Evolutionary conservation across 2,329 filamentous ascomycete genomes (phyloP), one percentile per base, ranked within the genome.

Genomic region (Incumbomyces lentus): DNA sequence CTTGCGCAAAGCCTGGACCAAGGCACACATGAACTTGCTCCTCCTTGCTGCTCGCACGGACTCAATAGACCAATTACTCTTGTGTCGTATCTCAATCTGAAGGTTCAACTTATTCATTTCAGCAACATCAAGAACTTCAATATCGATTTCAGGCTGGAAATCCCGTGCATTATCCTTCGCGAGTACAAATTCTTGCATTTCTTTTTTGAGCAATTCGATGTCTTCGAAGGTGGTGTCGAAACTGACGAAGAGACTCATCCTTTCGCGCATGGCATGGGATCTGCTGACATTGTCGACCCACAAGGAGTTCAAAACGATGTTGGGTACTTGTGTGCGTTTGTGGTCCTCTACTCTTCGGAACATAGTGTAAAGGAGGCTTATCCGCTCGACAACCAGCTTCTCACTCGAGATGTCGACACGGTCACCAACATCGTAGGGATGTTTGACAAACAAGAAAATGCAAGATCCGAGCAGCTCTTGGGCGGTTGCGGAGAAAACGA

Each of bases 381-480:
- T 96, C 62, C 89, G 86, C 65, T 96, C 88, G 10, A 98, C 92
- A 3, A 87, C 73, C 56, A 94, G 79, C 56, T 80, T 74, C 54
- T 82, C 74, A 12, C 64, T 64, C 44, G 63, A 69, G 53, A 96
- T 84, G 58, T 95, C 88, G 36, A 96, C 86, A 19, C 92, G 82
- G 63, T 98, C 92, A 51, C 90, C 89, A 17, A 96, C 88, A 62
- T 98, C 92, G 63, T 85, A 96, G 0, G 92, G 90, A 63, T 98
- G 92, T 72, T 98, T 98, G 71, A 96, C 87, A 59, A 98, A 98
- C 1, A 98, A 71, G 71, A 98, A 98, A 60, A 98, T 95, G 70
- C 90, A 96, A 32, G 89, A 95, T 59, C 90, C 90, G n/a, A 98
- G 78, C 53, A 98, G 84, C 65, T 98, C 92, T 66, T 95, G 89